A percentile compares a stretch with the other conserved stretches of the same genome.
Conservation (phyloP, 805 yeast genomes). For the Starmerella cellae region DNA sequence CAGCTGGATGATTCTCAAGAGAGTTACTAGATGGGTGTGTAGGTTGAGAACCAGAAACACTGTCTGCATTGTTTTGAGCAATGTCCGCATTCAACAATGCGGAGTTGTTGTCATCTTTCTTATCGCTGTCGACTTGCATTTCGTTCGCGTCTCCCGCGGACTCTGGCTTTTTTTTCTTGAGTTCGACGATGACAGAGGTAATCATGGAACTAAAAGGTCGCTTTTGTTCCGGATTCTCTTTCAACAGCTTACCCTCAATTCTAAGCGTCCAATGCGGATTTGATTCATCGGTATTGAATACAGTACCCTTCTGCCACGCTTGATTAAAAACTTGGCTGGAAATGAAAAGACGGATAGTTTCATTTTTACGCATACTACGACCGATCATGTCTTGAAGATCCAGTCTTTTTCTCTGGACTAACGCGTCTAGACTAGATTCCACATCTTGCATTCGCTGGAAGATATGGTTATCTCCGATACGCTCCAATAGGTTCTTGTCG, state of each 20-base stretch:
- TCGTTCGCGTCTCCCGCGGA: conserved; percentile 5
- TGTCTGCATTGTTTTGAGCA: neutral
- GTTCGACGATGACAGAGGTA: conserved; percentile 73
- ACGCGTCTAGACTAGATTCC: conserved; percentile 70
- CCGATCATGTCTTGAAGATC: conserved; percentile 65
- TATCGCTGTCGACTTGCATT: conserved; percentile 7
- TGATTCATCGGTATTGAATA: conserved; percentile 18
- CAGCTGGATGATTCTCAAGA: neutral
- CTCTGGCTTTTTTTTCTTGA: conserved; percentile 26
- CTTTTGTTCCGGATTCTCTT: conserved; percentile 39
- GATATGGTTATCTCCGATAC: conserved; percentile 57
- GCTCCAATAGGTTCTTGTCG: conserved; percentile 33
- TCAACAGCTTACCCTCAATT: conserved; percentile 70
- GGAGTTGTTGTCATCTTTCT: conserved; percentile 2
- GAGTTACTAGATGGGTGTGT: neutral
- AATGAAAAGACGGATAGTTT: conserved; percentile 61
- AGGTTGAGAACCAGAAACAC: neutral
- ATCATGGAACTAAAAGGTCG: conserved; percentile 66
- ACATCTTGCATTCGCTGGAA: conserved; percentile 63
- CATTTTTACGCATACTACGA: conserved; percentile 37
- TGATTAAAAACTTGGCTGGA: conserved; percentile 76
- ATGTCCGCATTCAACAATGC: neutral
- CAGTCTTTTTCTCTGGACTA: conserved; percentile 66
- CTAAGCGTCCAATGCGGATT: conserved; percentile 57
- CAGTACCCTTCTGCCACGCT: conserved; percentile 56